phyloP scores from a whole-genome alignment of 257 asterid species.

The Solanum bulbocastanum region DNA sequence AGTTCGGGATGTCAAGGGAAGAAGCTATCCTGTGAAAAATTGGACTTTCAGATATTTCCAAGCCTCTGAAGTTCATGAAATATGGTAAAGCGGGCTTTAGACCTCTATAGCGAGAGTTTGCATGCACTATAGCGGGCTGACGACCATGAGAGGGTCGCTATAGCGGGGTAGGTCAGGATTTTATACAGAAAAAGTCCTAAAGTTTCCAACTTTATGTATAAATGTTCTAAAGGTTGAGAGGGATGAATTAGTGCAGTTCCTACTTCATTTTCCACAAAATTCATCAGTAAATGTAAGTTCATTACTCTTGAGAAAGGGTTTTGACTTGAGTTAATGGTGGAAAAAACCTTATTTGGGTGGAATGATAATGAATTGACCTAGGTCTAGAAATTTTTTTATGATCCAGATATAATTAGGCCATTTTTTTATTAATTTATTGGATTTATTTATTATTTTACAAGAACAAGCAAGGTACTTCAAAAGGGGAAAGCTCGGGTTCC shows the following conservation, averaged over 20 bases:
- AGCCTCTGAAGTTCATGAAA: neutral
- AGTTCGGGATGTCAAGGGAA: neutral
- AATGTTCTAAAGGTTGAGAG: neutral
- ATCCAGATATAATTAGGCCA: too few relatives aligned
- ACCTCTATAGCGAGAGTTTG: neutral
- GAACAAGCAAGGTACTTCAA: neutral
- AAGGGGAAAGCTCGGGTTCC: neutral
- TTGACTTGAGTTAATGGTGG: neutral
- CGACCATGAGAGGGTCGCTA: neutral
- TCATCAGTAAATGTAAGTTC: neutral
- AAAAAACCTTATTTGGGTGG: neutral
- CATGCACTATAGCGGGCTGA: neutral
- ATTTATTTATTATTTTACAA: neutral
- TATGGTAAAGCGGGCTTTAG: neutral
- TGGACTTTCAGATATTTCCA: too few relatives aligned
- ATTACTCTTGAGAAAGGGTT: neutral
- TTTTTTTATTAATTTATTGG: neutral
- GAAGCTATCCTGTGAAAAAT: neutral
- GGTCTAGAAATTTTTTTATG: neutral
- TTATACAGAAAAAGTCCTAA: neutral
- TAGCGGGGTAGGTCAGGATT: neutral
- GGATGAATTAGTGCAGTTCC: neutral
- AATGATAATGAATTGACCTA: neutral
- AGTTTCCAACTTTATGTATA: neutral
- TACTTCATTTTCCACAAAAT: neutral